Evolutionary conservation across 169 alveolate genomes (phyloP), one percentile per base, ranked within the genome.

Genomic region (Cryptosporidium andersoni): DNA sequence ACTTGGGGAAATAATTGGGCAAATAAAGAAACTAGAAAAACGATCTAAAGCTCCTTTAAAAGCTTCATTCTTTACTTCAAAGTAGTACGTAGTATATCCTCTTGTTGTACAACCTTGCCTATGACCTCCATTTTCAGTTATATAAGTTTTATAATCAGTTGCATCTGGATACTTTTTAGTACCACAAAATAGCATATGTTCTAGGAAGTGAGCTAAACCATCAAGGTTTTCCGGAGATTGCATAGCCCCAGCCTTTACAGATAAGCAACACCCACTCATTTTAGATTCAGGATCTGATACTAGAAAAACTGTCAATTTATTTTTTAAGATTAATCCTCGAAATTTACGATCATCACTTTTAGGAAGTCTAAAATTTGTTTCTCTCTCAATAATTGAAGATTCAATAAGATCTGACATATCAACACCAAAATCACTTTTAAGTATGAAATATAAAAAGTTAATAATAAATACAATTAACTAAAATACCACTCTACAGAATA

Each of bases 191-290:
- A 94, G 81, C 95, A 94, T 93, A 88, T 94, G 97, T 62, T 94
- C 97, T 42, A 92, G 90, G 66, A 93, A 91, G 88, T 94, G 97
- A 8, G 97, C 97, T 51, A 94, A 74, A 5, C 97, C 97, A 48
- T 89, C 92, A 37, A 92, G 80, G 53, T 92, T 94, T n/a, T 53
- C 51, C 36, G 96, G 96, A 74, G 95, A 96, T 56, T 80, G 64
- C 51, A 88, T 80, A 16, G 92, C 89, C 12, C 98, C 98, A 5
- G 92, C 91, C 39, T 91, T 82, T 8, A 94, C 96, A 2, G 85
- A 45, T 53, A 74, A 43, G 16, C 74, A 74, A 58, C 85, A 53
- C 12, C 85, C 85, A 58, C 85, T 74, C 45, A 58, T 56, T 60
- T 74, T 74, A 34, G 85, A 58, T 74, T 74, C 85, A 45, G 55